phyloP scores from a whole-genome alignment of 805 yeast genomes.

The Saccharomyces paradoxus region DNA sequence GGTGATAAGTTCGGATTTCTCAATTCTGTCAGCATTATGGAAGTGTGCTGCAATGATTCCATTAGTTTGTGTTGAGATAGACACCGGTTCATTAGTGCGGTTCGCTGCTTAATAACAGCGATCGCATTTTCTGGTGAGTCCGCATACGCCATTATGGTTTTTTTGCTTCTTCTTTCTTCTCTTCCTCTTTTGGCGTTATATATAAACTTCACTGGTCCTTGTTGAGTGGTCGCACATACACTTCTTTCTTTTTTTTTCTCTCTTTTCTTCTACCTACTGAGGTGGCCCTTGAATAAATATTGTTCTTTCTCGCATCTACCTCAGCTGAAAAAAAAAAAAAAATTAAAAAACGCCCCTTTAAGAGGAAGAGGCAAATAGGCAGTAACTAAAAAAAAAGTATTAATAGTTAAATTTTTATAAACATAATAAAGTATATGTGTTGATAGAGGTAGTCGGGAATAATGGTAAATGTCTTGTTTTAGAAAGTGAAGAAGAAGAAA shows the following conservation, averaged over 20 bases:
- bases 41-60: conserved; percentile 83
- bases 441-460: not conserved
- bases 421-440: not conserved
- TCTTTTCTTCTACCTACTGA: not conserved
- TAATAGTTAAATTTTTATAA: not conserved
- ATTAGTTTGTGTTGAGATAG: conserved; percentile 62
- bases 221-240: not conserved
- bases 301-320: not conserved
- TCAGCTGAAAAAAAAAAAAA: not conserved
- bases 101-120: conserved; percentile 53
- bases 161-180: not conserved
- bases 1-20: conserved; percentile 71
- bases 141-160: not conserved
- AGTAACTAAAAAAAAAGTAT: not conserved
- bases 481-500: too few relatives aligned
- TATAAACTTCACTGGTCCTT: not conserved
- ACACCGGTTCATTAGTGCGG: conserved; percentile 66
- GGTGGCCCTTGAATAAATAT: not conserved
- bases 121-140: not conserved
- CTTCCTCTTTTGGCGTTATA: not conserved
- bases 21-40: conserved; percentile 72
- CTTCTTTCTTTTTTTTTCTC: not conserved
- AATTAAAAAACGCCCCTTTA: not conserved
- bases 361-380: not conserved
- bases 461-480: not conserved